These are phyloP conservation scores for Parafenestella ontariensis DNA, from an alignment of 2,329 filamentous ascomycete genomes.

Conservation along the genomic window DNA sequence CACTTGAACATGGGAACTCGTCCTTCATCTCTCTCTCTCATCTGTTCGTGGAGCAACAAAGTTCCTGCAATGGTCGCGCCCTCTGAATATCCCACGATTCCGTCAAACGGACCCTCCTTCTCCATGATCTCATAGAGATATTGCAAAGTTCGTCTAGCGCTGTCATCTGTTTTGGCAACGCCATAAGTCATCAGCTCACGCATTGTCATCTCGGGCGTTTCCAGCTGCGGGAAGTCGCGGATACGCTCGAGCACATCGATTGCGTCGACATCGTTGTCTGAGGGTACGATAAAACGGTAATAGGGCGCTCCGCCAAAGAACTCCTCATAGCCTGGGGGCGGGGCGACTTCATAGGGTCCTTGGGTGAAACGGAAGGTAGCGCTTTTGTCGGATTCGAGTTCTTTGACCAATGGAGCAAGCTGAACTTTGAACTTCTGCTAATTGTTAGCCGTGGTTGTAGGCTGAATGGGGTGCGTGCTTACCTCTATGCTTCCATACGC, in stretches of 20 bases:
- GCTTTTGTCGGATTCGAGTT: slow-evolving; percentile 29
- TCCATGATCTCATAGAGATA: slow-evolving; percentile 29
- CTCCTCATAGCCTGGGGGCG: slow-evolving; percentile 35
- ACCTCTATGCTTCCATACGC: slow-evolving; percentile 37
- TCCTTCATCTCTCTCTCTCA: slow-evolving; percentile 22
- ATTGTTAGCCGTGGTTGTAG: background rate
- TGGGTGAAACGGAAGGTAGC: slow-evolving; percentile 35
- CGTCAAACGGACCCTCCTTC: slow-evolving; percentile 52
- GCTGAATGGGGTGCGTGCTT: background rate
- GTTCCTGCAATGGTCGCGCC: slow-evolving; percentile 64
- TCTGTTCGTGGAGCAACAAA: slow-evolving; percentile 32
- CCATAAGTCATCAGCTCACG: slow-evolving; percentile 55
- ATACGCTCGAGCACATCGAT: slow-evolving; percentile 53
- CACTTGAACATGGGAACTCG: slow-evolving; percentile 48
- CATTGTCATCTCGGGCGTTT: slow-evolving; percentile 64
- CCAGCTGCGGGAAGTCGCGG: slow-evolving; percentile 61
- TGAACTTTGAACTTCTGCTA: slow-evolving; percentile 38
- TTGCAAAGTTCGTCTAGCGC: slow-evolving; percentile 25
- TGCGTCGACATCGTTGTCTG: slow-evolving; percentile 16
- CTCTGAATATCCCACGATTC: slow-evolving; percentile 67
- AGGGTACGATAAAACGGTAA: slow-evolving; percentile 33
- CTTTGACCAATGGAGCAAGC: slow-evolving; percentile 33
- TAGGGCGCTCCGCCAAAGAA: slow-evolving; percentile 38
- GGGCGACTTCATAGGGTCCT: slow-evolving; percentile 30
- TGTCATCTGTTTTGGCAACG: slow-evolving; percentile 39